These are phyloP conservation scores for Ophiostoma himal-ulmi DNA, from an alignment of 2,329 filamentous ascomycete species.

Conservation along the genomic window DNA sequence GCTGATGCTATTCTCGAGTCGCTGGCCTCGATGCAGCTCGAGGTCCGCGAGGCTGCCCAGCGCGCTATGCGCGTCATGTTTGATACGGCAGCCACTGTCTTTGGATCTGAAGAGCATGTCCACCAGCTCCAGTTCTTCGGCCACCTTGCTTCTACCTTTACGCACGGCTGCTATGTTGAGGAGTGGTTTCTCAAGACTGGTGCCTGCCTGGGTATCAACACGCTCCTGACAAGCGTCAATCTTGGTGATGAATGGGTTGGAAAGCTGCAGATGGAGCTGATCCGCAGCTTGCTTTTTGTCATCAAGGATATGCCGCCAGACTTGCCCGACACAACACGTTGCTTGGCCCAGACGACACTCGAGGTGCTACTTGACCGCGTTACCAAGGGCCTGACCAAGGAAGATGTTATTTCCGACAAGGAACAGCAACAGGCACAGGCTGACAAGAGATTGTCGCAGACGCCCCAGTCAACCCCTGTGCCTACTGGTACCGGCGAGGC, in stretches of 20 bases:
- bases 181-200: constrained; percentile 99
- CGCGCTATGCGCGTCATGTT: constrained; percentile 71
- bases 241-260: constrained; percentile 79
- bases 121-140: constrained; percentile 78
- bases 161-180: constrained; percentile 92
- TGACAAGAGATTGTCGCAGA: constrained; percentile 16
- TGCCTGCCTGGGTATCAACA: constrained; percentile 82
- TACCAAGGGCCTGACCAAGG: constrained; percentile 71
- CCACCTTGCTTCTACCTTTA: constrained; percentile 76
- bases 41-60: constrained; percentile 77
- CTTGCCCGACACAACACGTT: constrained; percentile 80
- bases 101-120: constrained; percentile 66
- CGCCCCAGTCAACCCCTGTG: constrained; percentile 9
- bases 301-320: constrained; percentile 98
- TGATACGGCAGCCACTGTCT: constrained; percentile 68
- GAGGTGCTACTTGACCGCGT: constrained; percentile 72
- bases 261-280: constrained; percentile 78
- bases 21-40: constrained; percentile 74
- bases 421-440: constrained; percentile 9
- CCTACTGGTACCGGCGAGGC: neutral
- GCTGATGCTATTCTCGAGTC: constrained; percentile 88
- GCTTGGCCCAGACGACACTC: constrained; percentile 75
- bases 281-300: constrained; percentile 88
- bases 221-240: constrained; percentile 77
- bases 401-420: constrained; percentile 47